Conservation (phyloP, 2,329 filamentous ascomycete species). For the Trichoderma sp. region DNA sequence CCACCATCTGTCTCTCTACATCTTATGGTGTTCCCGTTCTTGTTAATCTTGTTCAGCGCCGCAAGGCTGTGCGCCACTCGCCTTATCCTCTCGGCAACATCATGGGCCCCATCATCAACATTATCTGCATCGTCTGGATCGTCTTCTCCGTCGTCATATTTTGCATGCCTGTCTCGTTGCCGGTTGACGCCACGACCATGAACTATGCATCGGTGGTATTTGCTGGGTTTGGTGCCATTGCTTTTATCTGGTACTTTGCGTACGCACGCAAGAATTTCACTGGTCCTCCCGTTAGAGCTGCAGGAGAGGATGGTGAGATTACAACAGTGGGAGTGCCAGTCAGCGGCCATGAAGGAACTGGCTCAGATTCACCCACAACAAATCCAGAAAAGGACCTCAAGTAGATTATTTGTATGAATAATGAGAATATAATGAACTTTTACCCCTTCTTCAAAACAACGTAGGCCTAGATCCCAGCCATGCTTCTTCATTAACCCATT, state of each 20-base stretch:
- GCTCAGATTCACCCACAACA: constrained; percentile 3
- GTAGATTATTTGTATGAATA: background rate
- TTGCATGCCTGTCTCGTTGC: constrained; percentile 67
- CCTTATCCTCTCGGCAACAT: constrained; percentile 67
- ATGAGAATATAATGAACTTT: background rate
- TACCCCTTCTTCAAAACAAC: background rate
- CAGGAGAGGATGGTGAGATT: background rate
- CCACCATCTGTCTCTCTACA: constrained; percentile 72
- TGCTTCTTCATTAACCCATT: background rate
- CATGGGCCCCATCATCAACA: constrained; percentile 67
- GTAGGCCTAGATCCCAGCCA: background rate
- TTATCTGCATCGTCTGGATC: constrained; percentile 68
- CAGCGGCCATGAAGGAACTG: background rate
- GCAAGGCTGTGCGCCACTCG: constrained; percentile 63
- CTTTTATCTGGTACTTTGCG: constrained; percentile 59
- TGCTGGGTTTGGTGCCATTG: constrained; percentile 58
- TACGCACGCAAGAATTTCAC: constrained; percentile 62
- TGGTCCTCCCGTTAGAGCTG: constrained; percentile 45
- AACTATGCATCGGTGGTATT: constrained; percentile 68
- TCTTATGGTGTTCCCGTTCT: constrained; percentile 75
- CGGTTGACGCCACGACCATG: constrained; percentile 56
- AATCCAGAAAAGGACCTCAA: constrained; percentile 6
- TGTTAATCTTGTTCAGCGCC: constrained; percentile 63
- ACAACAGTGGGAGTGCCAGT: constrained; percentile 10
- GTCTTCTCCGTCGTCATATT: constrained; percentile 66